These are phyloP conservation scores for Podospora pseudoanserina DNA, from an alignment of 495 filamentous ascomycete species.

Conservation along the genomic window DNA sequence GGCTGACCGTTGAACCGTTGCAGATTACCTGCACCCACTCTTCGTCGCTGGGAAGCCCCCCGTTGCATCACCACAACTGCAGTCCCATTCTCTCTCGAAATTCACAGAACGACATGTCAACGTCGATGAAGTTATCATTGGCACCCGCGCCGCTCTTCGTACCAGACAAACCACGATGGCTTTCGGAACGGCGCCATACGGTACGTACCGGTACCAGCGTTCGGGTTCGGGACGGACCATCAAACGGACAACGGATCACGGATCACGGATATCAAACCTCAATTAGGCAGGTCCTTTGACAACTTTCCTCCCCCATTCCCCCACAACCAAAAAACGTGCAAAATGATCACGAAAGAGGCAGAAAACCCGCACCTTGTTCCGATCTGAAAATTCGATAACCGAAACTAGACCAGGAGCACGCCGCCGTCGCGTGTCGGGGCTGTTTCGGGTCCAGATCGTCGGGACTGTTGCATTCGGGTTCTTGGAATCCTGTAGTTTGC, in stretches of 20 bases:
- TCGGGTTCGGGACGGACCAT: neutral
- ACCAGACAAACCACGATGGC: neutral
- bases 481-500: neutral
- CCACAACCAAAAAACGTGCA: neutral
- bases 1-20: neutral
- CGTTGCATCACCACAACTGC: neutral
- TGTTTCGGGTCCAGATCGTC: neutral
- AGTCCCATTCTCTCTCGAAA: neutral
- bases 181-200: neutral
- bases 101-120: neutral
- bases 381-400: neutral
- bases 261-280: neutral
- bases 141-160: neutral
- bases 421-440: neutral
- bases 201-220: neutral
- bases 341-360: neutral
- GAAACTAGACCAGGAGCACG: neutral
- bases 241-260: neutral
- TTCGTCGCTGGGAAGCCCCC: neutral
- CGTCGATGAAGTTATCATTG: neutral
- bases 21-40: neutral
- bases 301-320: neutral
- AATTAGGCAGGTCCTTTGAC: neutral
- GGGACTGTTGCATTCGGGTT: neutral
- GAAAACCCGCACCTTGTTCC: neutral